These are phyloP conservation scores for Malassezia nana DNA, from an alignment of 1,284 basidiomycete genomes.

Conservation along the genomic window DNA sequence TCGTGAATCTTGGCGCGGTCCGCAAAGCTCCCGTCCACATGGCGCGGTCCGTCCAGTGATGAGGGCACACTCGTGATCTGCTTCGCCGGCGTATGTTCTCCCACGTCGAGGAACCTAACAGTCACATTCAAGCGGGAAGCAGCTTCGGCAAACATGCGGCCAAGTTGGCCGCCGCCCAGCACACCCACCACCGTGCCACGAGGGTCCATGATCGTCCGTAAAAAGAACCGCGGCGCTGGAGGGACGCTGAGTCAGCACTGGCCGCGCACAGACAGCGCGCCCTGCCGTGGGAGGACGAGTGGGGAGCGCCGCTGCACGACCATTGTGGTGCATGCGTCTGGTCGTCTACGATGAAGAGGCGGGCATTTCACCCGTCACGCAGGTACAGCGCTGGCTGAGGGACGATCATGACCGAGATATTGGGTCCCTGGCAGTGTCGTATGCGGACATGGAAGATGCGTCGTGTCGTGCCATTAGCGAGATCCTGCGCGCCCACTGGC, in stretches of 20 bases:
- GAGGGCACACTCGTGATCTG: conserved; percentile 56
- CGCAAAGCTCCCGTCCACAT: conserved; percentile 82
- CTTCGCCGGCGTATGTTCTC: conserved; percentile 73
- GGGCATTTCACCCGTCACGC: background rate
- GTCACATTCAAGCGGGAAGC: conserved; percentile 79
- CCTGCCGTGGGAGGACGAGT: background rate
- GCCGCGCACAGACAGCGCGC: conserved; percentile 2
- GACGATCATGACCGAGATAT: background rate
- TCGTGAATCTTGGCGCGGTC: conserved; percentile 69
- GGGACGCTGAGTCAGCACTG: background rate
- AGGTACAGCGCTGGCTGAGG: background rate
- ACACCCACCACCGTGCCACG: conserved; percentile 27
- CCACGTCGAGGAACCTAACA: conserved; percentile 77
- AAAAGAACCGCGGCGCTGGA: background rate
- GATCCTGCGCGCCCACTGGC: background rate
- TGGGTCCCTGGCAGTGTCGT: background rate
- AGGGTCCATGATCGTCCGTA: conserved; percentile 2
- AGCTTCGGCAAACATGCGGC: conserved; percentile 88
- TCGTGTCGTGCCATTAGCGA: conserved; percentile 2
- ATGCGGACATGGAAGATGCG: conserved; percentile 7
- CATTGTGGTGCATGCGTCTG: conserved; percentile 3
- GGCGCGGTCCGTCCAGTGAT: conserved; percentile 47
- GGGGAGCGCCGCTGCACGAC: conserved; percentile 4
- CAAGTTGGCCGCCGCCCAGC: conserved; percentile 83
- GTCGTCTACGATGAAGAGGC: conserved; percentile 10